Conservation (phyloP, 352 stramenopile genomes). For the Peronospora belbahrii region DNA sequence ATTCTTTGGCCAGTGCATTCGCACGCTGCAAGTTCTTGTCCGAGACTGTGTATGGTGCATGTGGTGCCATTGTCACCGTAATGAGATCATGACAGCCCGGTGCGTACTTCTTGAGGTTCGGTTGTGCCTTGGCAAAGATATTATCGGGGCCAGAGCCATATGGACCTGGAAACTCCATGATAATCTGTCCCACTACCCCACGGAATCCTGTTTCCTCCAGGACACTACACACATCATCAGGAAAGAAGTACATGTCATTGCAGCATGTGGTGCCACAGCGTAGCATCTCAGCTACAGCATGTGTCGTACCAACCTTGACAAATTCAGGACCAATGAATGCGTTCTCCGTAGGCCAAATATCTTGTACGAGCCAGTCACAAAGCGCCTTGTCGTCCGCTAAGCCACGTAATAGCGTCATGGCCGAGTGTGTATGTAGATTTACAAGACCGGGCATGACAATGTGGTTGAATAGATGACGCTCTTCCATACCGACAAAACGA, state of each 20-base stretch:
- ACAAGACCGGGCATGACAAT: conserved; percentile 82
- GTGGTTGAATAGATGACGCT: conserved; percentile 48
- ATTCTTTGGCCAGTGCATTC: conserved; percentile 35
- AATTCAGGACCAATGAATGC: conserved; percentile 71
- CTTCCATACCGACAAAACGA: conserved; percentile 38
- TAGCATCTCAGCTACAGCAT: conserved; percentile 87
- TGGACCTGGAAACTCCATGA: conserved; percentile 68
- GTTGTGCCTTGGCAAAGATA: conserved; percentile 67
- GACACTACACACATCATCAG: conserved; percentile 40
- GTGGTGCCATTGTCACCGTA: conserved; percentile 61
- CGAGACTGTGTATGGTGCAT: conserved; percentile 81
- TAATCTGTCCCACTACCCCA: conserved; percentile 50
- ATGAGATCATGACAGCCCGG: conserved; percentile 46
- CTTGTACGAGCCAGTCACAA: conserved; percentile 72
- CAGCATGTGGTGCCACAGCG: conserved; percentile 81
- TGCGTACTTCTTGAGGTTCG: conserved; percentile 60
- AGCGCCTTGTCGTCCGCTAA: conserved; percentile 84
- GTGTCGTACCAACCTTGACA: conserved; percentile 57
- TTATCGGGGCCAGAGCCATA: conserved; percentile 54
- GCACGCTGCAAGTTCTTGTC: conserved; percentile 46
- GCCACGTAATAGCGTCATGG: conserved; percentile 81
- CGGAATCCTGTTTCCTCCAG: conserved; percentile 65
- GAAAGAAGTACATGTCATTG: conserved; percentile 91
- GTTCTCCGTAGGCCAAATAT: conserved; percentile 83
- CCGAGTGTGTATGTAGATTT: conserved; percentile 82